A percentile compares a stretch with the other conserved stretches of the same genome.
These are phyloP conservation scores for Thelonectria discophora DNA, from an alignment of 2,329 filamentous ascomycete genomes.

Conservation along the genomic window DNA sequence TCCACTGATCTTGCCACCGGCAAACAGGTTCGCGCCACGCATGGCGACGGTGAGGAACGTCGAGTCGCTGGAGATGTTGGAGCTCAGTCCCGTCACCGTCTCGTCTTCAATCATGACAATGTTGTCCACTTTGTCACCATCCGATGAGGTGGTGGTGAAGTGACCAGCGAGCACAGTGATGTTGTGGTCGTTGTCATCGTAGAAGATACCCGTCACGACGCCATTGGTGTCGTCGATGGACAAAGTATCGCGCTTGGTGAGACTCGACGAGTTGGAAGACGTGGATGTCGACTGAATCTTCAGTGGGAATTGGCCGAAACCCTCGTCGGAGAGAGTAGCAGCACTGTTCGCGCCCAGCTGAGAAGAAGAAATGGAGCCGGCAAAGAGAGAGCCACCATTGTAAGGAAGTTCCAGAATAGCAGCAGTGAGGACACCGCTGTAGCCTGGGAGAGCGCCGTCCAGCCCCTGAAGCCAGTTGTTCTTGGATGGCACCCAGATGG, in stretches of 20 bases:
- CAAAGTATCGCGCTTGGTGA: conserved; percentile 58
- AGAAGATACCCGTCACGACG: conserved; percentile 82
- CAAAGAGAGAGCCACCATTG: conserved; percentile 73
- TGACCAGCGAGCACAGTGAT: conserved; percentile 89
- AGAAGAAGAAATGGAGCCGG: conserved; percentile 82
- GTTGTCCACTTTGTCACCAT: conserved; percentile 80
- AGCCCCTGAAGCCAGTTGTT: conserved; percentile 90
- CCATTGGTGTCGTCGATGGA: conserved; percentile 62
- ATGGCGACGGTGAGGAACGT: conserved; percentile 78
- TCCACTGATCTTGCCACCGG: conserved; percentile 82
- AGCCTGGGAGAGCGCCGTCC: conserved; percentile 67
- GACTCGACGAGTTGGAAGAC: conserved; percentile 47
- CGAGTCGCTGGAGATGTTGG: conserved; percentile 74
- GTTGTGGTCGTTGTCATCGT: conserved; percentile 74
- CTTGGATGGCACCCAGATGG: conserved; percentile 88
- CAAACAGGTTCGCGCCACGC: conserved; percentile 75
- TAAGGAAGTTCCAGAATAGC: conserved; percentile 71
- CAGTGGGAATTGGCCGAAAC: conserved; percentile 66
- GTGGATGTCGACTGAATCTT: conserved; percentile 54
- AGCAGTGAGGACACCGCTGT: conserved; percentile 78
- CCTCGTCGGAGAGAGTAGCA: conserved; percentile 67
- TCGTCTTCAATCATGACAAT: conserved; percentile 82
- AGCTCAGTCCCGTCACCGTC: conserved; percentile 76
- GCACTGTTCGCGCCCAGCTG: conserved; percentile 77
- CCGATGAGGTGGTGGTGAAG: conserved; percentile 75